A percentile compares a stretch with the other conserved stretches of the same genome.
These are phyloP conservation scores for Quercus bicolor DNA, from an alignment of 306 rosid species.

Conservation along the genomic window DNA sequence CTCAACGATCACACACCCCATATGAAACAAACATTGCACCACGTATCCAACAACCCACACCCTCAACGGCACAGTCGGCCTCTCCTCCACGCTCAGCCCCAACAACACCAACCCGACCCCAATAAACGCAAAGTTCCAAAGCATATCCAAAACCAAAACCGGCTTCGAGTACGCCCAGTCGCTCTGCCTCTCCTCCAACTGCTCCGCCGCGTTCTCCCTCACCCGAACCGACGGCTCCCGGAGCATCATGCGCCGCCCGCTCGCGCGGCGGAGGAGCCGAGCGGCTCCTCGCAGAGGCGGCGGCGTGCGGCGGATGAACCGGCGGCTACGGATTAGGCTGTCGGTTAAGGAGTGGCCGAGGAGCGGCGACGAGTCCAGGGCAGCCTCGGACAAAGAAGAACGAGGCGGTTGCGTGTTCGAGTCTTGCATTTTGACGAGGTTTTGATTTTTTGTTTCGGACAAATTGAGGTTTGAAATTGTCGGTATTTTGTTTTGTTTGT, in stretches of 20 bases:
- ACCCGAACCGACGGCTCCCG: constrained; percentile 67
- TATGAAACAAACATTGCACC: constrained; percentile 52
- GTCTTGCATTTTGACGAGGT: constrained; percentile 33
- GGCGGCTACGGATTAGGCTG: constrained; percentile 45
- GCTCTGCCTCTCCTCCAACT: constrained; percentile 79
- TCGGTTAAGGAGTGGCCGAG: constrained; percentile 37
- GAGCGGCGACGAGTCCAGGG: constrained; percentile 56
- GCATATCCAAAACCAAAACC: constrained; percentile 54
- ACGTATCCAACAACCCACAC: constrained; percentile 72
- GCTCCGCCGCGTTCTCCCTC: constrained; percentile 80
- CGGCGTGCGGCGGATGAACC: constrained; percentile 39
- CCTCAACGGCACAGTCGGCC: constrained; percentile 68
- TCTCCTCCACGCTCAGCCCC: constrained; percentile 52
- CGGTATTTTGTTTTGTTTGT: too few relatives aligned
- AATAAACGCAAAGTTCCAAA: constrained; percentile 65
- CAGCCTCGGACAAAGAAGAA: constrained; percentile 27
- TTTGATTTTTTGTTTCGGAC: too few relatives aligned
- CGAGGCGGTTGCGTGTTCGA: constrained; percentile 25
- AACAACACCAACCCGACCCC: constrained; percentile 40
- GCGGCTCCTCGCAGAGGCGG: constrained; percentile 53
- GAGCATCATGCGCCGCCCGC: constrained; percentile 75
- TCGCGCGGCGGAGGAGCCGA: constrained; percentile 54
- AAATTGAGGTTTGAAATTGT: too few relatives aligned
- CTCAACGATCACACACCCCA: constrained; percentile 50
- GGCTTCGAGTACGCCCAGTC: constrained; percentile 70